These are phyloP conservation scores for Coleophoma crateriformis DNA, from an alignment of 2,329 filamentous ascomycete species.

Conservation along the genomic window DNA sequence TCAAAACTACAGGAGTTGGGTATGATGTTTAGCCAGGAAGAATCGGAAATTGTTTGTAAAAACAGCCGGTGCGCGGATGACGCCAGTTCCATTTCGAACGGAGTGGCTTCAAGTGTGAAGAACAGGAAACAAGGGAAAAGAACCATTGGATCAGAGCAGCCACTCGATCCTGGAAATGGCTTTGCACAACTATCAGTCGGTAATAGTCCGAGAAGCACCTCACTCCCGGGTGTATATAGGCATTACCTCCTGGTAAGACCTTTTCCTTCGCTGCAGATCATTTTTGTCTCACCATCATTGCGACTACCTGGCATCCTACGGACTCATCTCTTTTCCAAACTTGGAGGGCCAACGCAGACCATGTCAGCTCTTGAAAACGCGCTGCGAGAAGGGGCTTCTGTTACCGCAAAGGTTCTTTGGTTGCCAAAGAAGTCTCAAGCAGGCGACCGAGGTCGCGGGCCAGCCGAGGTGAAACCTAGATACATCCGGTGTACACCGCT, in stretches of 20 bases:
- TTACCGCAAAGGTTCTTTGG: conserved; percentile 71
- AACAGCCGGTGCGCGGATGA: conserved; percentile 44
- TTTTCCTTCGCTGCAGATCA: conserved; percentile 57
- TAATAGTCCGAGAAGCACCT: conserved; percentile 15
- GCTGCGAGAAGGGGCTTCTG: conserved; percentile 59
- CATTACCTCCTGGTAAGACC: conserved; percentile 60
- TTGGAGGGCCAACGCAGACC: conserved; percentile 41
- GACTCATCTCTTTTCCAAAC: conserved; percentile 45
- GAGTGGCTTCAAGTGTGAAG: conserved; percentile 7
- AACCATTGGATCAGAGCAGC: conserved; percentile 9
- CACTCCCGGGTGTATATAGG: conserved; percentile 35
- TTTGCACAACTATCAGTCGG: conserved; percentile 8
- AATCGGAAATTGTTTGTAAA: conserved; percentile 56
- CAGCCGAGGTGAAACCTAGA: conserved; percentile 45
- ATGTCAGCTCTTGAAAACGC: conserved; percentile 46
- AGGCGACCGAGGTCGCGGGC: conserved; percentile 26
- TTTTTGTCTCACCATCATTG: conserved; percentile 63
- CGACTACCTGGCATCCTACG: conserved; percentile 62
- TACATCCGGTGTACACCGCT: conserved; percentile 75
- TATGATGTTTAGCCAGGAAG: conserved; percentile 62
- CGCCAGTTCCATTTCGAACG: conserved; percentile 7
- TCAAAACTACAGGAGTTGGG: conserved; percentile 58
- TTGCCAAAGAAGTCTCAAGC: conserved; percentile 34
- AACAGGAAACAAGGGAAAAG: conserved; percentile 10
- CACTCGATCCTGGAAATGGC: conserved; percentile 2